Conservation (phyloP, 2,329 filamentous ascomycete species). For the Neophaeococcomyces aloes region DNA sequence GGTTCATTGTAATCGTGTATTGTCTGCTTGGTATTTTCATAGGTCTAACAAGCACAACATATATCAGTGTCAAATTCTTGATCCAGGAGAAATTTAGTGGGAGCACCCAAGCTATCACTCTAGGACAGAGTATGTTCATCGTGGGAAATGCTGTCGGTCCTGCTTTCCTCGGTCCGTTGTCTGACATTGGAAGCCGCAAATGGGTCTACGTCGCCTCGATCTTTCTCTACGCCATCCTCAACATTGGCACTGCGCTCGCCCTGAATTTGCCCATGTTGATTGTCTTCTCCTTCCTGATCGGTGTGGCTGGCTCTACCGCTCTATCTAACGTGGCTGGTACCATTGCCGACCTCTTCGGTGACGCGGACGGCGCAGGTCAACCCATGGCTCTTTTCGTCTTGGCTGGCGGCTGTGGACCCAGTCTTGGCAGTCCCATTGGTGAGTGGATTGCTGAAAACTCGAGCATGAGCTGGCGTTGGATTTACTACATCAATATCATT, state of each 20-base stretch:
- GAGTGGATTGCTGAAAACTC: conserved; percentile 31
- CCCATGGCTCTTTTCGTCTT: conserved; percentile 36
- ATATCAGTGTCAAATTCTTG: conserved; percentile 30
- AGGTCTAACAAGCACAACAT: conserved; percentile 31
- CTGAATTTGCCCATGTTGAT: conserved; percentile 30
- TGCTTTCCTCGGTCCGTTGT: conserved; percentile 31
- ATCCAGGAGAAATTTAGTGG: conserved; percentile 31
- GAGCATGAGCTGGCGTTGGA: conserved; percentile 31
- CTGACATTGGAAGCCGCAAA: conserved; percentile 35
- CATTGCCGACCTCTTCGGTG: conserved; percentile 29
- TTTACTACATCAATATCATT: conserved; percentile 29
- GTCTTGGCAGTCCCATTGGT: conserved; percentile 32
- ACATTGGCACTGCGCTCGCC: conserved; percentile 29
- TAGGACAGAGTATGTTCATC: conserved; percentile 36
- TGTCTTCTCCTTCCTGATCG: conserved; percentile 30
- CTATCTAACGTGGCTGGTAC: conserved; percentile 30
- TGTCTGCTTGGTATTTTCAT: conserved; percentile 31
- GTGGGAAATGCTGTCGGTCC: conserved; percentile 34
- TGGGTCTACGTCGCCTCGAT: conserved; percentile 35
- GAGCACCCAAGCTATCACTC: conserved; percentile 29
- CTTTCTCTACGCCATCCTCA: conserved; percentile 27
- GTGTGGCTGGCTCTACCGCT: conserved; percentile 28
- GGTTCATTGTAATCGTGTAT: conserved; percentile 21
- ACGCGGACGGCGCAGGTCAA: conserved; percentile 27
- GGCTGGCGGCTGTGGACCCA: conserved; percentile 32